A percentile compares a stretch with the other conserved stretches of the same genome.
phyloP scores from a whole-genome alignment of 2,329 filamentous ascomycete genomes.

The Claviceps sp. region DNA sequence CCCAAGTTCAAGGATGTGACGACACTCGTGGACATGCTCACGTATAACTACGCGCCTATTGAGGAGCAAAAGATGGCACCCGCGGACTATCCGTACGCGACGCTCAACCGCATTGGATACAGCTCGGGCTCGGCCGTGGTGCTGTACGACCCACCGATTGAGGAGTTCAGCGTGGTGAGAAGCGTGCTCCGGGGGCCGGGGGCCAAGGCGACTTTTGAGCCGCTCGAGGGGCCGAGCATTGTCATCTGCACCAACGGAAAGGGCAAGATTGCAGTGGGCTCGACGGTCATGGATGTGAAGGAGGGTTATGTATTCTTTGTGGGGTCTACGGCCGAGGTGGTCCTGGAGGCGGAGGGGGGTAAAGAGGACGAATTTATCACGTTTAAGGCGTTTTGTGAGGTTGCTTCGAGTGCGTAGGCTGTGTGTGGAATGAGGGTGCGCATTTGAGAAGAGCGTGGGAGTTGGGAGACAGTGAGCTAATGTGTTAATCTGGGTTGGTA shows the following conservation, averaged over 20 bases:
- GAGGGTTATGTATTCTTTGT: slow-evolving; percentile 72
- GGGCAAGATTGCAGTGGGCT: slow-evolving; percentile 74
- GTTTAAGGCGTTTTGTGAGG: slow-evolving; percentile 90
- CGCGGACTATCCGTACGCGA: slow-evolving; percentile 71
- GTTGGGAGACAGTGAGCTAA: slow-evolving; percentile 18
- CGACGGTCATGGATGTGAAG: slow-evolving; percentile 61
- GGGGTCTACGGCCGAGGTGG: slow-evolving; percentile 71
- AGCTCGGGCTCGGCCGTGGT: slow-evolving; percentile 57
- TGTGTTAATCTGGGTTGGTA: too few relatives aligned
- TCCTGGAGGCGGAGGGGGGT: slow-evolving; percentile 53
- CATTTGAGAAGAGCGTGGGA: slow-evolving; percentile 11
- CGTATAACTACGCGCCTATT: slow-evolving; percentile 90
- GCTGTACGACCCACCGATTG: slow-evolving; percentile 90
- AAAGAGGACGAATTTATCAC: slow-evolving; percentile 63
- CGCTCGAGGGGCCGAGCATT: slow-evolving; percentile 78
- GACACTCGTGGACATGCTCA: slow-evolving; percentile 81
- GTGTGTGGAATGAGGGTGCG: too few relatives aligned
- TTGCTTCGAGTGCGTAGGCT: slow-evolving; percentile 19
- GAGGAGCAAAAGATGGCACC: slow-evolving; percentile 88
- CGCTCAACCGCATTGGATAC: slow-evolving; percentile 70
- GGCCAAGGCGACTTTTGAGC: slow-evolving; percentile 78
- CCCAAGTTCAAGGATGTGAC: slow-evolving; percentile 96
- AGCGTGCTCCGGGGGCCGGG: slow-evolving; percentile 57
- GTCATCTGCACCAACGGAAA: slow-evolving; percentile 77
- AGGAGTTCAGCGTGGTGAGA: slow-evolving; percentile 86